These are phyloP conservation scores for Nannochloropsis salina DNA, from an alignment of 108 stramenopile species.

Conservation along the genomic window DNA sequence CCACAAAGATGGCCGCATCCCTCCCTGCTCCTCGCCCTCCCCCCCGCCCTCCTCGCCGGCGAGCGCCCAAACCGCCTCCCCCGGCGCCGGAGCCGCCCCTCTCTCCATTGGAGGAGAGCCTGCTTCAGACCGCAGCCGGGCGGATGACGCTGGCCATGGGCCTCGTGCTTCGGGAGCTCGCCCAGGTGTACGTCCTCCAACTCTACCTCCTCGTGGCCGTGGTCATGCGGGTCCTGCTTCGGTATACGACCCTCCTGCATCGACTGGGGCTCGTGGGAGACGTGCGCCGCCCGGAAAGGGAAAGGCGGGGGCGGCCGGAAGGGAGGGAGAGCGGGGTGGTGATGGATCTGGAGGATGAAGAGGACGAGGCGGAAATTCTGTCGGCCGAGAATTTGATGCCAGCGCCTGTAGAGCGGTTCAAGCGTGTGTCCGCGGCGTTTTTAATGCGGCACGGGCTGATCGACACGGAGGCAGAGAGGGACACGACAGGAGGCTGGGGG, in stretches of 20 bases:
- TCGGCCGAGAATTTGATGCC: not conserved
- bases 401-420: not conserved
- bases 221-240: not conserved
- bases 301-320: not conserved
- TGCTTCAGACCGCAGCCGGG: not conserved
- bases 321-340: not conserved
- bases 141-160: not conserved
- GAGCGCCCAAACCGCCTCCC: not conserved
- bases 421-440: not conserved
- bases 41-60: not conserved
- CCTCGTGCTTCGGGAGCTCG: not conserved
- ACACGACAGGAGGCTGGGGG: not conserved
- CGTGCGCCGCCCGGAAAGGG: not conserved
- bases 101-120: not conserved
- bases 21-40: no score
- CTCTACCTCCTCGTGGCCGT: not conserved
- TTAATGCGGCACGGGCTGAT: not conserved
- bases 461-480: not conserved
- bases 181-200: not conserved
- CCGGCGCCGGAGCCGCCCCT: not conserved
- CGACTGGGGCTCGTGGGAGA: not conserved
- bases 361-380: not conserved
- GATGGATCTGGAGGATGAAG: not conserved
- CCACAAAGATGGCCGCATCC: no score
- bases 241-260: not conserved